A percentile compares a stretch with the other conserved stretches of the same genome.
Conservation (phyloP, 2,329 filamentous ascomycete species). For the Exophiala spinifera region DNA sequence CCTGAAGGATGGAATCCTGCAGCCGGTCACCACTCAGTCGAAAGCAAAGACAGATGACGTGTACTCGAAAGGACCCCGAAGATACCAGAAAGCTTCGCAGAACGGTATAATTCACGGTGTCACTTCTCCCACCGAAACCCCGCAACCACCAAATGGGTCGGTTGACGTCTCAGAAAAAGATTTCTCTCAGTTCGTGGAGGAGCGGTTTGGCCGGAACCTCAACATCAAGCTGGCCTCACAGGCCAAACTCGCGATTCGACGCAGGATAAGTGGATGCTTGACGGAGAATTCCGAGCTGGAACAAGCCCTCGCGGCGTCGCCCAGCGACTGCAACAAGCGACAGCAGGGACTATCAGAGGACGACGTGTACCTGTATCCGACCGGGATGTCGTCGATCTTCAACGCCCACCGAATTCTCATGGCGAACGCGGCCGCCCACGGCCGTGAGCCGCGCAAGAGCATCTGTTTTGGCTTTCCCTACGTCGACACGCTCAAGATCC, state of each 20-base stretch:
- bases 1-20: slow-evolving; percentile 65
- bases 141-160: slow-evolving; percentile 21
- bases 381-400: slow-evolving; percentile 94
- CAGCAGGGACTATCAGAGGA: slow-evolving; percentile 68
- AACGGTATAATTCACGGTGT: slow-evolving; percentile 42
- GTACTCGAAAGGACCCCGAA: slow-evolving; percentile 66
- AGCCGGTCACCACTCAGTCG: slow-evolving; percentile 33
- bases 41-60: slow-evolving; percentile 28
- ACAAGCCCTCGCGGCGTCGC: slow-evolving; percentile 51
- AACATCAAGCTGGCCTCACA: slow-evolving; percentile 73
- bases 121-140: slow-evolving; percentile 8
- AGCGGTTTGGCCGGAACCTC: slow-evolving; percentile 89
- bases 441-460: slow-evolving; percentile 53
- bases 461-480: slow-evolving; percentile 97
- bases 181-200: slow-evolving; percentile 79
- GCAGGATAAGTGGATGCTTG: slow-evolving; percentile 83
- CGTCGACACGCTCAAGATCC: slow-evolving; percentile 90
- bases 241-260: slow-evolving; percentile 79
- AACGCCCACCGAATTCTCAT: slow-evolving; percentile 76
- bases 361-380: slow-evolving; percentile 85
- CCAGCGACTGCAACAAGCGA: slow-evolving; percentile 33
- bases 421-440: slow-evolving; percentile 56
- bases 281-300: slow-evolving; percentile 67
- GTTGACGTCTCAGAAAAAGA: slow-evolving; percentile 54
- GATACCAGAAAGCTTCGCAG: slow-evolving; percentile 66